Base-by-base conservation (phyloP, 2,329 filamentous ascomycete genomes). In the Graphilbum ipis-grandicollis region DNA sequence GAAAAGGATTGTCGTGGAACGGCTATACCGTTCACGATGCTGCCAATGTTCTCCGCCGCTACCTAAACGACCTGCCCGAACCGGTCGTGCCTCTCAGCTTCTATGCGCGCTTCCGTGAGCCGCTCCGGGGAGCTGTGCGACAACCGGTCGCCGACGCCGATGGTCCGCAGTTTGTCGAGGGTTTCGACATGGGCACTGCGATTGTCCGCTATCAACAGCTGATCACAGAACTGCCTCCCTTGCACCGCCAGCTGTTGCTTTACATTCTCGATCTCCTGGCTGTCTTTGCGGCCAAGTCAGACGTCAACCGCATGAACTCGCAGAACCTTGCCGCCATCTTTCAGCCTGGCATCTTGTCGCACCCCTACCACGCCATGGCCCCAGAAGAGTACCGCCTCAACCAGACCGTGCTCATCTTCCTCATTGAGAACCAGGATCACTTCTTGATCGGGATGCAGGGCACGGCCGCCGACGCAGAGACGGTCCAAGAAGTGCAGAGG, bases 21-120 rank as follows among this genome's bases (percentile, higher is more conserved):
- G 90, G 90, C 33, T 98, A 93, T 55, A 98, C 90, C 1, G 90
- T 98, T 31, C 90, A 98, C 57, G 90, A 98, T 66, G 90, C 90
- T 19, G 86, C 90, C 49, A 98, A 96, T 52, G 88, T 98, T 42
- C 69, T 98, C 32, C 78, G 90, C 43, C 75, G 90, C 48, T 98
- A 98, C 54, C 75, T 98, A 43, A 96, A 96, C 56, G 83, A 93
- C 52, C 69, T 98, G 2, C 90, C 90, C 3, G 90, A 98, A 53
- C 90, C 90, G 5, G 93, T 98, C 44, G 90, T 98, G 22, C 90
- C 90, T 3, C 65, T 96, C 37, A 81, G 92, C 48, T 77, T 94
- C 44, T 98, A 98, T 54, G 81, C 92, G 50, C 73, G 74, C 40
- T 98, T 96, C 56, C 77, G 90, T 42, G 74, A 86, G 36, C 90